Evolutionary conservation across 208 protist species (phyloP), one percentile per base, ranked within the genome.

Genomic region (Trichomonas vaginalis): DNA sequence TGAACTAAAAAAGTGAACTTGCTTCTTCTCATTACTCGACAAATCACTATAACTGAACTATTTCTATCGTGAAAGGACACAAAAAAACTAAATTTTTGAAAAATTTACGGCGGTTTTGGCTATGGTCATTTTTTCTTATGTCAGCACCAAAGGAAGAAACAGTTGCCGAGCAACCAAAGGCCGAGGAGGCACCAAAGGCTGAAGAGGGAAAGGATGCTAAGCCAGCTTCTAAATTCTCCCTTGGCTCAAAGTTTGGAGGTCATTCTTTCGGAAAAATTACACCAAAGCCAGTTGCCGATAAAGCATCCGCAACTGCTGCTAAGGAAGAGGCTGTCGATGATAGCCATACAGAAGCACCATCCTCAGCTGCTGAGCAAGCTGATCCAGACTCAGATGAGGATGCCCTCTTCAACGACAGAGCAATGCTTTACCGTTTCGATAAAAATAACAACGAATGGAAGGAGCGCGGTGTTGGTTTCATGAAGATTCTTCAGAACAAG

Each of bases 271-370:
- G 56, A 70, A 70, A 70, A 70, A 70, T 70, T 27, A 70, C 56
- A 70, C 56, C 56, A 70, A 70, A 70, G 56, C 56, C 56, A 70
- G 56, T 70, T 27, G 56, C 56, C 17, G 56, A 70, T 27, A 70
- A 70, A 27, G 21, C 56, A 6, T 8, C 56, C 6, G 56, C n/a
- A n/a, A n/a, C 56, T n/a, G 56, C 56, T n/a, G n/a, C 17, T 70
- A 70, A 70, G 56, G 86, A 42, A 92, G 45, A 92, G 40, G 86
- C 86, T 17, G 86, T 92, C 17, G 86, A 92, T 92, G 86, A 92
- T 32, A 49, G 40, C 27, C 86, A 92, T 92, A 92, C 42, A 40
- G 86, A 92, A 51, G 86, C 86, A 17, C 86, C 86, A 56, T 92
- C 86, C 2, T 48, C 86, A 92, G 86, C 45, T 51, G 86, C 45